These are phyloP conservation scores for Lactuca sativa DNA, from an alignment of 129 eudicot genomes.

Conservation along the genomic window DNA sequence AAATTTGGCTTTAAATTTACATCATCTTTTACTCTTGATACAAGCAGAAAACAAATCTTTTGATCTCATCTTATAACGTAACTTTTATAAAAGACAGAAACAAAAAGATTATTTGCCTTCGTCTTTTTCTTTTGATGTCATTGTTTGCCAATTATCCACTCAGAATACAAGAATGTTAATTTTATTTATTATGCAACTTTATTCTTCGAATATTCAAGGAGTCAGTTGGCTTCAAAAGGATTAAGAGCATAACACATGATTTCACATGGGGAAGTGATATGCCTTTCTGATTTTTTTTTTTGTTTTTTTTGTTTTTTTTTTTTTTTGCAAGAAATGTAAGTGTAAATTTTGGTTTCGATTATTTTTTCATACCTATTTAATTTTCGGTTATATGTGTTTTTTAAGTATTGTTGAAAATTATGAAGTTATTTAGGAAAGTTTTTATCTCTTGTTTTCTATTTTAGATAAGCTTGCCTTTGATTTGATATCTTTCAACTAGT, in stretches of 20 bases:
- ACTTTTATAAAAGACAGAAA: background rate
- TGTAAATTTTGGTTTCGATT: too few relatives aligned
- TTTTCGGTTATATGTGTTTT: too few relatives aligned
- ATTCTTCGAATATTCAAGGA: background rate
- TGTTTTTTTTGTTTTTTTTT: too few relatives aligned
- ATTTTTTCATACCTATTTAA: background rate
- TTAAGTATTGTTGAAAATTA: too few relatives aligned
- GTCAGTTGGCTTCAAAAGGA: background rate
- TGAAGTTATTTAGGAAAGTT: too few relatives aligned
- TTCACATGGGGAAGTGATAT: too few relatives aligned
- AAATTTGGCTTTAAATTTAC: background rate
- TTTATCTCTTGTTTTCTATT: too few relatives aligned
- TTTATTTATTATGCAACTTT: background rate
- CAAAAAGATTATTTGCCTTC: background rate
- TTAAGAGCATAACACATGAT: background rate
- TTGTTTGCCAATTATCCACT: background rate
- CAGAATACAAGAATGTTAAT: background rate
- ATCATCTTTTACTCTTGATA: background rate
- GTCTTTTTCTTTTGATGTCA: background rate
- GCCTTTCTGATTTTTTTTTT: too few relatives aligned
- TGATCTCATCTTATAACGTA: background rate
- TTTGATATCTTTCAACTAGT: too few relatives aligned
- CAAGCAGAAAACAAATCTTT: background rate
- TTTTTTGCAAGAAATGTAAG: too few relatives aligned
- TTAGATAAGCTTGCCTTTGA: too few relatives aligned